These are phyloP conservation scores for Lasiodiplodia sp. DNA, from an alignment of 2,329 filamentous ascomycete genomes.

Conservation along the genomic window DNA sequence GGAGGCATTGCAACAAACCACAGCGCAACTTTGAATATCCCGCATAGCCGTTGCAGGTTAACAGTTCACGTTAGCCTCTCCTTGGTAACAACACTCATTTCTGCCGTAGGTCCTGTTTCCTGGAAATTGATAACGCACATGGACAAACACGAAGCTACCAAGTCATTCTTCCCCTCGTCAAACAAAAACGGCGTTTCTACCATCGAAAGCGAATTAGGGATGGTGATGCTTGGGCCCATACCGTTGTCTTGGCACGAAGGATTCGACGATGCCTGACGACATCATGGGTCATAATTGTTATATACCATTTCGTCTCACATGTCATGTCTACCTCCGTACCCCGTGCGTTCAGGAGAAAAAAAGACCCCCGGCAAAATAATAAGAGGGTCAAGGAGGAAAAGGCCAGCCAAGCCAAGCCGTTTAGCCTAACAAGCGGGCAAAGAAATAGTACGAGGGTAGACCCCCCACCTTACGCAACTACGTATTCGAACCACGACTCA, in stretches of 20 bases:
- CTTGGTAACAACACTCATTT: background rate
- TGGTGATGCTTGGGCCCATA: background rate
- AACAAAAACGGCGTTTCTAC: background rate
- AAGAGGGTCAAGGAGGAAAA: background rate
- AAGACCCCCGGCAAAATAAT: background rate
- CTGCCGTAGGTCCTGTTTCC: background rate
- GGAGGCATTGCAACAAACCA: background rate
- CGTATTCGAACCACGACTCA: background rate
- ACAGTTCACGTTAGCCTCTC: background rate
- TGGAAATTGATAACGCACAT: background rate
- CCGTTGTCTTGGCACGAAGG: constrained; percentile 4
- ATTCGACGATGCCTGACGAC: background rate
- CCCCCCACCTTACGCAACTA: background rate
- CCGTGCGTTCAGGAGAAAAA: background rate
- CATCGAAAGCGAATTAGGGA: background rate
- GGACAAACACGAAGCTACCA: background rate
- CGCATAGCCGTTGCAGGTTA: background rate
- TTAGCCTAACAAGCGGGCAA: background rate
- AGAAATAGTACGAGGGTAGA: background rate
- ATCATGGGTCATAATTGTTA: background rate
- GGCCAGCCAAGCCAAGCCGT: background rate
- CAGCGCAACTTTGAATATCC: background rate
- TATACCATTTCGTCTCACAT: background rate
- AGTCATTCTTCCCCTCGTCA: background rate
- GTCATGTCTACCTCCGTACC: background rate